These are phyloP conservation scores for Acorus calamus DNA, from an alignment of 106 monocot species.

Conservation along the genomic window DNA sequence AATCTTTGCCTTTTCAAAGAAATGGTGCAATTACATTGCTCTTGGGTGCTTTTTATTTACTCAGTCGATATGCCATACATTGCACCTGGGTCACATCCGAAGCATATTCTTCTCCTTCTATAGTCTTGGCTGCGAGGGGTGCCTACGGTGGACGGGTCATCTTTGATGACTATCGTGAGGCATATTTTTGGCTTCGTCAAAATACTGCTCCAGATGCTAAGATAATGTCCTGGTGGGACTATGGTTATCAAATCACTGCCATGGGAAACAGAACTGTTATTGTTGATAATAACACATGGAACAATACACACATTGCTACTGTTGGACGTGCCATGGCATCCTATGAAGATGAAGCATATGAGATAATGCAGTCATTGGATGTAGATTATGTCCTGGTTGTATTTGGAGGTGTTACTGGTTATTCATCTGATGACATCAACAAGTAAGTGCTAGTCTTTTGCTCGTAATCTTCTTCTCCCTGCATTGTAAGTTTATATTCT, in stretches of 20 bases:
- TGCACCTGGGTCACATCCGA: conserved; percentile 89
- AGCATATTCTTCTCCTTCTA: conserved; percentile 81
- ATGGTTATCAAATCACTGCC: conserved; percentile 78
- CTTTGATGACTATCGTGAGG: conserved; percentile 80
- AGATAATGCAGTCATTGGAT: conserved; percentile 65
- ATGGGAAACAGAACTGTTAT: conserved; percentile 88
- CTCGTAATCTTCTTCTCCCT: too few relatives aligned
- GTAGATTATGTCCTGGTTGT: conserved; percentile 82
- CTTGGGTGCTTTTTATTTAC: conserved; percentile 56
- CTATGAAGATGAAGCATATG: conserved; percentile 73
- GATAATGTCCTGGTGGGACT: conserved; percentile 87
- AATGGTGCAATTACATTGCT: conserved; percentile 53
- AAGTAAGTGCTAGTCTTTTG: conserved; percentile 29
- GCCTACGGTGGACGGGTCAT: conserved; percentile 57
- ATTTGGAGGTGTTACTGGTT: conserved; percentile 72
- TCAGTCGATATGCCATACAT: conserved; percentile 63
- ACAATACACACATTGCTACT: conserved; percentile 79
- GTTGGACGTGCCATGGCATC: conserved; percentile 79
- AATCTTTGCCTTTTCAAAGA: conserved; percentile 53
- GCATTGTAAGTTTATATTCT: too few relatives aligned
- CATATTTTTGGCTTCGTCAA: conserved; percentile 78
- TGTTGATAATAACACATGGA: conserved; percentile 84
- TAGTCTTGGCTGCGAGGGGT: conserved; percentile 65
- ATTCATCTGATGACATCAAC: conserved; percentile 85
- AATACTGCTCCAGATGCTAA: conserved; percentile 78